Base-by-base conservation (phyloP, 2,329 filamentous ascomycete species). In the Zymoseptoria ardabiliae region DNA sequence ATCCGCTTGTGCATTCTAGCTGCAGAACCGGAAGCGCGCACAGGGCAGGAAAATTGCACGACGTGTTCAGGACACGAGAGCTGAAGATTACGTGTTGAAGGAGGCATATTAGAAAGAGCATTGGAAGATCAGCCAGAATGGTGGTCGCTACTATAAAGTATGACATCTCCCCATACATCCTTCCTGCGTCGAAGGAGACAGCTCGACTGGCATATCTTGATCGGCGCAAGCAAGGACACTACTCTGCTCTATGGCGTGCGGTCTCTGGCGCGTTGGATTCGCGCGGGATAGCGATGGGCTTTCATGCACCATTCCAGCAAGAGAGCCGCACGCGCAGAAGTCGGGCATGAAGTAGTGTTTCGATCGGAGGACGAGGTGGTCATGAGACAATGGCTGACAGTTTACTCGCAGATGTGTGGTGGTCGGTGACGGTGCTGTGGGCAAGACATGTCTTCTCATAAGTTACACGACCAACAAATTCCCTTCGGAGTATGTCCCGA, bases 401-500 rank as follows among this genome's bases (percentile, higher is more conserved):
- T 20, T 25, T 30, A 49, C 48, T 54, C 58, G 54, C 64, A 99
- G 94, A 80, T 99, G 94, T 80, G 94, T 99, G 72, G 94, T 99
- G 70, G 94, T 99, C 72, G 94, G 94, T 76, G 94, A 99, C 78
- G 94, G 94, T 92, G 94, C 94, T 67, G 94, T 99, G 69, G 94
- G 94, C 77, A 99, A 99, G 84, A 99, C 94, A 68, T 99, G 94
- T 79, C 86, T 99, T 66, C 86, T 99, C 74, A 99, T 99, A 80
- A 96, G 91, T 76, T 99, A 99, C 79, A 99, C 94, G 66, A 99
- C 94, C 66, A 99, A 99, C 84, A 97, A 97, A 73, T 99, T 99
- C 77, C 94, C 94, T 41, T 97, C 92, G 71, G 94, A 99, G 92
- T 99, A 99, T 77, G 94, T 99, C 60, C 94, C 94, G 56, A 99